Conservation (phyloP, 179 eudicot genomes). For the Silene noctiflora region DNA sequence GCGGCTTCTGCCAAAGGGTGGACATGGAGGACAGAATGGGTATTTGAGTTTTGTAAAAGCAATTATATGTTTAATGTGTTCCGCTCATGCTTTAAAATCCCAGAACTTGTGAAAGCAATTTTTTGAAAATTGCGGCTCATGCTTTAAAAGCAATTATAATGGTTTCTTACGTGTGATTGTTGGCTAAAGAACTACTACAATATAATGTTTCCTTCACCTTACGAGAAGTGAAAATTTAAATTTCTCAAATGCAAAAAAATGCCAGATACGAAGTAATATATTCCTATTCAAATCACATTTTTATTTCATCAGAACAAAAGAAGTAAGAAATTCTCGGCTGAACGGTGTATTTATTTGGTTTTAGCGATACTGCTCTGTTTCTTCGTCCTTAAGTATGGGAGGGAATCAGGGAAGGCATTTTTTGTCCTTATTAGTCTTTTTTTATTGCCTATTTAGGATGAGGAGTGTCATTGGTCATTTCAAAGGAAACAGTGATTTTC, state of each 20-base stretch:
- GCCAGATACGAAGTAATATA: neutral
- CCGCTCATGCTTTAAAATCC: neutral
- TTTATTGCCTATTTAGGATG: conserved; percentile 55
- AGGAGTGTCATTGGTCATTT: conserved; percentile 79
- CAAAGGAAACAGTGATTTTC: conserved; percentile 84
- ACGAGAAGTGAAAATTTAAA: neutral
- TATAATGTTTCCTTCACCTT: neutral
- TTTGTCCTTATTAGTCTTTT: neutral
- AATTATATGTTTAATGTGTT: neutral
- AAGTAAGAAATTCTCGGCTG: neutral
- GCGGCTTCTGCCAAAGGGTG: conserved; percentile 90
- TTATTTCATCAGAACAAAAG: neutral
- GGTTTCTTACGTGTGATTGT: neutral
- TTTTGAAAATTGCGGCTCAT: no score
- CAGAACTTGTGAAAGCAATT: neutral
- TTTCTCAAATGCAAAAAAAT: neutral
- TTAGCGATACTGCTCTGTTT: neutral
- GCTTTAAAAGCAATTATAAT: no score
- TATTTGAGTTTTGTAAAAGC: conserved; percentile 25
- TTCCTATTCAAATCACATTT: neutral
- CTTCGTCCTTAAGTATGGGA: neutral
- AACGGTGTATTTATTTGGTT: neutral
- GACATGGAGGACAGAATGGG: conserved; percentile 99
- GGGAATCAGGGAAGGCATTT: neutral
- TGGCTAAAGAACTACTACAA: neutral